Evolutionary conservation across 768 basidiomycete genomes (phyloP).

Genomic region (Rhizopogon vesiculosus): DNA sequence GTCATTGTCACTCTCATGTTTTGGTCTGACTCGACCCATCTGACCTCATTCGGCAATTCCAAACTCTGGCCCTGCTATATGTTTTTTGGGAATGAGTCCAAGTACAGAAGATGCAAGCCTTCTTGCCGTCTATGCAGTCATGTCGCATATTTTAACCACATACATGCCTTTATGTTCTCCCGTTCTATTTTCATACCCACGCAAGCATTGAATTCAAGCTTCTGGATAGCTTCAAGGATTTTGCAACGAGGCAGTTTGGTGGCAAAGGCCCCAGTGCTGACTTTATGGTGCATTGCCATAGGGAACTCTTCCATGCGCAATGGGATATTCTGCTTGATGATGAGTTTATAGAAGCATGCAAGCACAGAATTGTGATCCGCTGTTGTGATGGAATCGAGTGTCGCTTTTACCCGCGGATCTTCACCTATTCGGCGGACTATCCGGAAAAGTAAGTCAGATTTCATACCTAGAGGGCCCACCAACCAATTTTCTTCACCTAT

Average conservation of each 20-base stretch:
- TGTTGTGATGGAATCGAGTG: constrained; percentile 7
- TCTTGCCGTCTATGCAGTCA: constrained; percentile 5
- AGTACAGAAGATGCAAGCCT: constrained; percentile 15
- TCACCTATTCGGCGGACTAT: constrained; percentile 29
- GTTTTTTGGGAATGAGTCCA: constrained; percentile 17
- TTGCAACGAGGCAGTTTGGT: background rate
- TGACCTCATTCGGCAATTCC: constrained; percentile 25
- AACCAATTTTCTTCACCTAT: background rate
- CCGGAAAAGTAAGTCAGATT: constrained; percentile 27
- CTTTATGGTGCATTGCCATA: constrained; percentile 7
- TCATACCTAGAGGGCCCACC: background rate
- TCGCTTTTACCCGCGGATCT: constrained; percentile 16
- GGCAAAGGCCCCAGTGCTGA: background rate
- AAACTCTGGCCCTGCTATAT: constrained; percentile 22
- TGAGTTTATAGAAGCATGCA: constrained; percentile 7
- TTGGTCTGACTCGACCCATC: constrained; percentile 28
- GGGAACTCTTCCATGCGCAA: constrained; percentile 11
- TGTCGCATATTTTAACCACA: constrained; percentile 7
- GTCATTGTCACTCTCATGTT: constrained; percentile 20
- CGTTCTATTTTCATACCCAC: background rate
- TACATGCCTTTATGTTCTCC: background rate
- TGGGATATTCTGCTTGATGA: constrained; percentile 7
- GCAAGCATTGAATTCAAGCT: background rate
- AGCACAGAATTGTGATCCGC: constrained; percentile 8
- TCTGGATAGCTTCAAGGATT: constrained; percentile 11